Conservation (phyloP, 805 yeast genomes). For the Hanseniaspora occidentalis region DNA sequence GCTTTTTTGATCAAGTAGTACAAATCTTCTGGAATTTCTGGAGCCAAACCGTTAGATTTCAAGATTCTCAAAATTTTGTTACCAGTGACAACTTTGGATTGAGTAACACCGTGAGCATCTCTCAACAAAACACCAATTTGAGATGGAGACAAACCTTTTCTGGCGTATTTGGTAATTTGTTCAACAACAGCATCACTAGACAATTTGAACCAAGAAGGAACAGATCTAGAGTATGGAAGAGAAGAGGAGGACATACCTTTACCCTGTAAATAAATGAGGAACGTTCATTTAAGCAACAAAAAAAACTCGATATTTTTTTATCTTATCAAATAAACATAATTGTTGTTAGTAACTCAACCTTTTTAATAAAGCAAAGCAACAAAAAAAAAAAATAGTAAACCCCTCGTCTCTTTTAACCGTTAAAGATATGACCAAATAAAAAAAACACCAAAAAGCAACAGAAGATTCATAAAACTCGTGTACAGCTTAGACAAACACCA, state of each 20-base stretch:
- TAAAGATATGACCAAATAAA: no score
- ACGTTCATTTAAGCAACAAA: neutral
- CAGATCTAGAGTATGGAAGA: slow-evolving; percentile 96
- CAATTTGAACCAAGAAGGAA: slow-evolving; percentile 99
- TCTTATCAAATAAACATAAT: neutral
- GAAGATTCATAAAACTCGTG: no score
- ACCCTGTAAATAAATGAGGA: slow-evolving; percentile 45
- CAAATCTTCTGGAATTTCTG: slow-evolving; percentile 99
- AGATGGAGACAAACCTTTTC: slow-evolving; percentile 99
- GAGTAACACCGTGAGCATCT: slow-evolving; percentile 99
- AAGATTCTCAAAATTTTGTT: slow-evolving; percentile 98
- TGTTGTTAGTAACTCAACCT: neutral
- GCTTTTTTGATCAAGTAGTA: slow-evolving; percentile 99
- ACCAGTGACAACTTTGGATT: slow-evolving; percentile 95
- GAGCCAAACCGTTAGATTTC: slow-evolving; percentile 99
- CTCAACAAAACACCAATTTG: slow-evolving; percentile 98
- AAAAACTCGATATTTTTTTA: neutral
- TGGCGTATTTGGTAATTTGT: slow-evolving; percentile 98
- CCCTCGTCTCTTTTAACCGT: no score
- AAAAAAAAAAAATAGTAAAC: no score
- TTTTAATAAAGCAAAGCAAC: neutral
- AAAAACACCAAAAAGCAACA: no score
- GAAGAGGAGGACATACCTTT: slow-evolving; percentile 99
- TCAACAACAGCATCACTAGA: slow-evolving; percentile 92
- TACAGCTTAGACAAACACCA: no score